These are phyloP conservation scores for Corniculantispora saksenae DNA, from an alignment of 2,329 filamentous ascomycete species.

Conservation along the genomic window DNA sequence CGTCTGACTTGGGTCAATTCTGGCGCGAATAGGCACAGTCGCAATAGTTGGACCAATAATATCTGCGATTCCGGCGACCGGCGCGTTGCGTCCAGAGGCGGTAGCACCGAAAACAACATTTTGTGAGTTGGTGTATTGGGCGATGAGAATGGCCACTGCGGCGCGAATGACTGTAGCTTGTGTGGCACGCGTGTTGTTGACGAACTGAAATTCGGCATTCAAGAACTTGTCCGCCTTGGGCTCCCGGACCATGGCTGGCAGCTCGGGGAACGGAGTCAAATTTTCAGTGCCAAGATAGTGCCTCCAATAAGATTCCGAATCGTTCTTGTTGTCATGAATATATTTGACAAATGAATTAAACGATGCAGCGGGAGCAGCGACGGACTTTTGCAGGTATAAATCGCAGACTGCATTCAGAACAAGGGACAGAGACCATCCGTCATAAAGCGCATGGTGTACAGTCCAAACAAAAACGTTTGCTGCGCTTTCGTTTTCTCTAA, in stretches of 20 bases:
- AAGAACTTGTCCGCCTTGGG: not conserved
- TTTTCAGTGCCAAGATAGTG: not conserved
- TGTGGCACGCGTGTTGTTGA: not conserved
- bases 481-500: not conserved
- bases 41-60: slow-evolving; percentile 27
- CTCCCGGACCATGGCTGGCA: not conserved
- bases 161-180: not conserved
- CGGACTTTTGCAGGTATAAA: not conserved
- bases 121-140: slow-evolving; percentile 34
- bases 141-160: slow-evolving; percentile 26
- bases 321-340: not conserved
- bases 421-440: not conserved
- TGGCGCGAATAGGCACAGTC: slow-evolving; percentile 21
- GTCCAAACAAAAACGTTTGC: not conserved
- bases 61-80: slow-evolving; percentile 22
- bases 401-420: not conserved
- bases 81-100: slow-evolving; percentile 24
- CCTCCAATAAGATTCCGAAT: not conserved
- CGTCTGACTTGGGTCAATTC: not conserved
- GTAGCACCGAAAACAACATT: slow-evolving; percentile 26
- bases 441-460: not conserved
- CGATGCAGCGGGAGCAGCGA: not conserved
- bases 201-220: not conserved
- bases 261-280: not conserved
- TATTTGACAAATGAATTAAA: not conserved